Base-by-base conservation (phyloP, 202 grass and related monocot genomes). In the Hordeum pubiflorum region DNA sequence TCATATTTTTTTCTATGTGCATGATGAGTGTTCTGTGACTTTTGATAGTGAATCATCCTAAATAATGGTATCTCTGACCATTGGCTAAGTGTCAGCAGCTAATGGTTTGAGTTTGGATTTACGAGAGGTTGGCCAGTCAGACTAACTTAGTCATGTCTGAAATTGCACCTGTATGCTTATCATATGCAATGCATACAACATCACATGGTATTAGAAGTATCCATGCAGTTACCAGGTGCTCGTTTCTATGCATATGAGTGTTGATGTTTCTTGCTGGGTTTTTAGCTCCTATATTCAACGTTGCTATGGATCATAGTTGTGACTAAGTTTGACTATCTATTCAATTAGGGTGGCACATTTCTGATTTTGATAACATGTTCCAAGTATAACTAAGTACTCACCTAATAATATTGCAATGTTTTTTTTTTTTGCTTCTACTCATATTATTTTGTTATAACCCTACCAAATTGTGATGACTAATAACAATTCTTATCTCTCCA, bases 401-500 rank as follows among this genome's bases (percentile, higher is more conserved):
- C 14, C 17, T 43, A 27, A 69, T 83, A 56, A 69, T 79, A 63
- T 63, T 37, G 29, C 60, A 41, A 37, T 66, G 6, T 52, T 5
- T 58, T 75, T 58, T 75, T 60, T 79, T 58, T 63, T 69, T 15
- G 54, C 41, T 70, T 34, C 11, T 79, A 54, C 29, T 32, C 38
- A 23, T 82, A 69, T 74, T 18, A 3, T 26, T 66, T 66, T 6
- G 18, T 77, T 76, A 83, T 72, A 83, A 26, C 58, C 60, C 22
- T 61, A 29, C n/a, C 63, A 38, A 85, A 21, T 60, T 71, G 27
- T 88, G 31, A 78, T 65, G 62, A 68, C 31, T 81, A 74, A 75
- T 81, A 74, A 79, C 75, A 75, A 4, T 80, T 84, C 0, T 2
- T 85, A 78, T 77, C 43, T 87, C 81, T 81, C 27, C 83, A 96